phyloP scores from a whole-genome alignment of 2,329 filamentous ascomycete genomes.

The Scorias spongiosa region DNA sequence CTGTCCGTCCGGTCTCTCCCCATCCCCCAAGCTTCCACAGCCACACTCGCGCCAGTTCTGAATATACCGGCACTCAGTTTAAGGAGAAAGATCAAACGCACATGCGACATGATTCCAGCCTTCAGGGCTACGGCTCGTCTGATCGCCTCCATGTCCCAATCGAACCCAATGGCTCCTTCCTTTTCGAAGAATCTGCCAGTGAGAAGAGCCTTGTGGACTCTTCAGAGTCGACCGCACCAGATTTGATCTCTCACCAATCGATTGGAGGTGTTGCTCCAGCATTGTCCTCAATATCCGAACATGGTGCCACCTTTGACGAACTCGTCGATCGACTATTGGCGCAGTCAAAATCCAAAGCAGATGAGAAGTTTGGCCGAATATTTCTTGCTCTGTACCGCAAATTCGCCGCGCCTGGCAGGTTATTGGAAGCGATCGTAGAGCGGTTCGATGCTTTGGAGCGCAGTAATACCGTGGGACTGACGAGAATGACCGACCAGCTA shows the following conservation, averaged over 20 bases:
- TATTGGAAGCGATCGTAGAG: constrained; percentile 64
- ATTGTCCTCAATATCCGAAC: constrained; percentile 31
- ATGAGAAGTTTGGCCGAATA: constrained; percentile 73
- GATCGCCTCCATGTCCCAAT: constrained; percentile 19
- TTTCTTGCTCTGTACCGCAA: constrained; percentile 91
- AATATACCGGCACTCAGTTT: constrained; percentile 22
- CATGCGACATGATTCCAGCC: constrained; percentile 18
- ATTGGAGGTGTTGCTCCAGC: constrained; percentile 3
- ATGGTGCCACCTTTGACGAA: constrained; percentile 37
- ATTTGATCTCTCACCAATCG: constrained; percentile 15
- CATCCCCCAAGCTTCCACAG: constrained; percentile 22
- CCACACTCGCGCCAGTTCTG: constrained; percentile 34
- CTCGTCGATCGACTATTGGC: constrained; percentile 71
- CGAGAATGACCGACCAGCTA: constrained; percentile 65
- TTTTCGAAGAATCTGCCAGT: constrained; percentile 55
- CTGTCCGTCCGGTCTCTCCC: constrained; percentile 25
- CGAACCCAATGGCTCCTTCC: constrained; percentile 37
- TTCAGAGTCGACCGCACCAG: constrained; percentile 40
- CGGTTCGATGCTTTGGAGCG: constrained; percentile 57
- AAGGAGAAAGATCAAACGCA: constrained; percentile 12
- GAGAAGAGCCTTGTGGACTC: constrained; percentile 28
- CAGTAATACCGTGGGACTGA: constrained; percentile 53
- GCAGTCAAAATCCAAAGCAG: constrained; percentile 69
- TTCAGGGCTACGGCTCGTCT: constrained; percentile 12
- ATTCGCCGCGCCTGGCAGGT: constrained; percentile 66